Evolutionary conservation across 2,329 filamentous ascomycete genomes (phyloP), one percentile per base, ranked within the genome.

Genomic region (Claviceps sp.): DNA sequence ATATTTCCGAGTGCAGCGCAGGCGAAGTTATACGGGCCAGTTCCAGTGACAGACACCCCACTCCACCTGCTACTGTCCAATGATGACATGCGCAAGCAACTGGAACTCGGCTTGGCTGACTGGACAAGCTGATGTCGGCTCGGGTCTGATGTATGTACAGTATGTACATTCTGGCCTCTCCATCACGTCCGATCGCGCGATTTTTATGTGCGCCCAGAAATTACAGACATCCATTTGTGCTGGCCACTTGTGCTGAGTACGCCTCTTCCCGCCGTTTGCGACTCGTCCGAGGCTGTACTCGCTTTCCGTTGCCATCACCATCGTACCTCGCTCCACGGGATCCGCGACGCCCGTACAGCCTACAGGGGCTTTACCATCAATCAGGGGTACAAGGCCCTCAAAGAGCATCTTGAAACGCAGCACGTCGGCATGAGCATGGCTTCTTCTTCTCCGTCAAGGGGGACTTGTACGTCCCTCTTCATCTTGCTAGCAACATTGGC

Each of bases 401-500:
- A 50, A 46, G 20, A 18, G 26, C 16, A 41, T 34, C 45, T 50
- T 52, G 51, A 50, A 55, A 59, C 50, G 44, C 52, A 50, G 40
- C 52, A 20, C 30, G 50, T 24, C 13, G 14, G 40, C 16, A 5
- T 22, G 41, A 47, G n/a, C 51, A 66, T 65, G 63, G 54, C 57
- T 38, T 24, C 43, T 20, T 24, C 22, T 20, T 24, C 22, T 47
- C 24, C 50, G 37, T 37, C 49, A 9, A 54, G 34, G 16, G 53
- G 55, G 55, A 57, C 60, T 40, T 55, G 50, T 46, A 18, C 55
- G 37, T 53, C 54, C n/a, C 48, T 53, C 16, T 40, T 61, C 37
- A 50, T 63, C 16, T 54, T 56, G 46, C 49, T 62, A 50, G 56
- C 60, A 34, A 55, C 61, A 41, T 56, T 67, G 11, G 55, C 55